phyloP scores from a whole-genome alignment of 345 rosid genomes.

The Erysimum cheiranthoides region DNA sequence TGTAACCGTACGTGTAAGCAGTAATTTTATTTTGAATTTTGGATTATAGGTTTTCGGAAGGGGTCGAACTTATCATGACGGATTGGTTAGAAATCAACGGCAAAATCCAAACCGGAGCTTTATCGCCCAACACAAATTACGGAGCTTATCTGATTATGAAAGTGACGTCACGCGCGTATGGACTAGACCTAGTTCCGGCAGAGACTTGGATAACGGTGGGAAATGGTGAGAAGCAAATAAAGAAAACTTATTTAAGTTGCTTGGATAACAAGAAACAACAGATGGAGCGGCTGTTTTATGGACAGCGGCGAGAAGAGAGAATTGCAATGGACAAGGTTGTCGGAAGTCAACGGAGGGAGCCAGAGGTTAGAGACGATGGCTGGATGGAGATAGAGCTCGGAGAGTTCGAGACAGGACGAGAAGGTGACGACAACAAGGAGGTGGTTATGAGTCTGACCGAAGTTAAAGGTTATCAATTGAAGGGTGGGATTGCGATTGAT shows the following conservation, averaged over 20 bases:
- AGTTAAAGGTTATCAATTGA: slow-evolving; percentile 71
- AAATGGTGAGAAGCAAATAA: neutral
- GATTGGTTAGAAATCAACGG: slow-evolving; percentile 57
- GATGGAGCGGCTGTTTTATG: slow-evolving; percentile 32
- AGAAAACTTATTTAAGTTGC: slow-evolving; percentile 31
- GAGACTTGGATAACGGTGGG: slow-evolving; percentile 50
- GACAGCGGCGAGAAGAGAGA: slow-evolving; percentile 28
- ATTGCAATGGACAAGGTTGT: neutral
- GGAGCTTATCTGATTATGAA: slow-evolving; percentile 58
- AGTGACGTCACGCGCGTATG: slow-evolving; percentile 50
- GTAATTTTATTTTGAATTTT: neutral
- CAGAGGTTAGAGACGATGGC: slow-evolving; percentile 55
- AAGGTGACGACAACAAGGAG: slow-evolving; percentile 25
- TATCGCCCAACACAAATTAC: slow-evolving; percentile 59
- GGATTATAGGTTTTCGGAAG: slow-evolving; percentile 54
- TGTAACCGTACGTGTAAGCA: neutral
- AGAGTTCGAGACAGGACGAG: slow-evolving; percentile 53
- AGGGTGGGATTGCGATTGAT: slow-evolving; percentile 75
- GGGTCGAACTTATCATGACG: slow-evolving; percentile 49
- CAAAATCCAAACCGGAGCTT: slow-evolving; percentile 39
- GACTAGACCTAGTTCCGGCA: slow-evolving; percentile 57
- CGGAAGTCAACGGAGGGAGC: slow-evolving; percentile 29
- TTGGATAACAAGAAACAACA: slow-evolving; percentile 45
- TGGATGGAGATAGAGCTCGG: slow-evolving; percentile 90
- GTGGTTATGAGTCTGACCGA: slow-evolving; percentile 71